Base-by-base conservation (phyloP, 352 stramenopile species). In the Aphanomyces stellatus region DNA sequence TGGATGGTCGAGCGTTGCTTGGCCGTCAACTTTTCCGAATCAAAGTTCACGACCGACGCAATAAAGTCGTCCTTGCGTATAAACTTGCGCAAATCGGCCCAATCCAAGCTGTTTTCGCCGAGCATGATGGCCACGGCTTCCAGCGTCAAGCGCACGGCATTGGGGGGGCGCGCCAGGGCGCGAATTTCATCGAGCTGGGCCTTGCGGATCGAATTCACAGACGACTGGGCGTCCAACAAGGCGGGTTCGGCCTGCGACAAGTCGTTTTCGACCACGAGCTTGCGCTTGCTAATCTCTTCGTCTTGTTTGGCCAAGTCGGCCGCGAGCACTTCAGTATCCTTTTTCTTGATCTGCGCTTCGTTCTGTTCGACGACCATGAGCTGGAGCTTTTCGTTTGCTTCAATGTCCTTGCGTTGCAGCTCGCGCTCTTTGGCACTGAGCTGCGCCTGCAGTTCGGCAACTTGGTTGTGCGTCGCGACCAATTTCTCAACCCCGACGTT, bases 331-430 rank as follows among this genome's bases (percentile, higher is more conserved):
- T 99, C 95, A 0, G 96, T 98, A 72, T 98, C 93, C 41, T 91
- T 90, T 78, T 99, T 99, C 48, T 96, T 88, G 40, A 92, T 88
- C 75, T 99, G 91, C 2, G 97, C 97, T 73, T 98, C 90, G 66
- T 99, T 99, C 66, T 99, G 97, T 69, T 99, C 96, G 34, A 88
- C 88, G 19, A 99, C 93, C 97, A 99, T 99, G 73, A 99, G 93
- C 69, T 99, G 91, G 0, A 99, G 85, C 79, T 99, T 99, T 53
- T 97, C 87, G 65, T 99, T 99, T 3, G 96, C 97, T 73, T 98
- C 81, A 7, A 81, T 78, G 51, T 99, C 96, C 71, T 99, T 99
- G 59, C 98, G 91, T 53, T 96, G 93, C 6, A 99, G 84, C 62
- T 98, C 90, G 48, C 87, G 82, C 55, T 98, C 91, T 71, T 99